Evolutionary conservation across 2,329 filamentous ascomycete species (phyloP), one percentile per base, ranked within the genome.

Genomic region (Massarina eburnea): DNA sequence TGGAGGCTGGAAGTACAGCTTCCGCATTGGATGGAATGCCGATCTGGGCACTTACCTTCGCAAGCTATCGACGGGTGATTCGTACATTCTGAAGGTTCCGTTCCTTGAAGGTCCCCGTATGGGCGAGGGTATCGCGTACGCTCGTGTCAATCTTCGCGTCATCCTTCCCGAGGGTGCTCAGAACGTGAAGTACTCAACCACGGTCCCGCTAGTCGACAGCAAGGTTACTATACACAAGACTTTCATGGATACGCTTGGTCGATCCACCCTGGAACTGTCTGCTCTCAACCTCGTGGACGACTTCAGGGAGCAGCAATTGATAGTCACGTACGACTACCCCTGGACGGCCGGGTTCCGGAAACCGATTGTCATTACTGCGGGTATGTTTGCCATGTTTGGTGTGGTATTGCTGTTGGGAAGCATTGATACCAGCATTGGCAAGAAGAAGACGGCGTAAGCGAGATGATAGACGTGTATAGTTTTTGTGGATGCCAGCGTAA

Each of bases 1-100:
- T 62, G 94, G 94, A 49, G 91, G 89, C 49, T 99, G 94, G 94
- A 96, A 95, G 73, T 97, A 96, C 73, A 94, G 89, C 55, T 99
- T 97, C 77, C 89, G 88, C 48, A 85, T 97, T 46, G 94, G 94
- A 57, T 99, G 94, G 94, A 95, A 97, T 74, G 85, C 88, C 41
- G 84, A 95, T 56, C 79, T 95, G 21, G 83, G 83, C 61, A 82
- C 81, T 46, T 94, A 89, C 68, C 69, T 99, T 55, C 85, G 89
- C 60, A 78, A 76, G 59, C 64, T 76, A 19, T 82, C 81, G 33
- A 74, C 77, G 36, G 80, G 79, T 20, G 83, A 89, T 48, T 81
- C 83, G n/a, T 95, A 89, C 63, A 80, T 95, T 8, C 80, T 99
- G 49, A 95, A 89, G 65, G 85, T 96, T 7, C 92, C 94, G 7